A percentile compares a stretch with the other conserved stretches of the same genome.
Evolutionary conservation across 495 filamentous ascomycete species (phyloP).

Genomic region (Penicillium longicatenatum): DNA sequence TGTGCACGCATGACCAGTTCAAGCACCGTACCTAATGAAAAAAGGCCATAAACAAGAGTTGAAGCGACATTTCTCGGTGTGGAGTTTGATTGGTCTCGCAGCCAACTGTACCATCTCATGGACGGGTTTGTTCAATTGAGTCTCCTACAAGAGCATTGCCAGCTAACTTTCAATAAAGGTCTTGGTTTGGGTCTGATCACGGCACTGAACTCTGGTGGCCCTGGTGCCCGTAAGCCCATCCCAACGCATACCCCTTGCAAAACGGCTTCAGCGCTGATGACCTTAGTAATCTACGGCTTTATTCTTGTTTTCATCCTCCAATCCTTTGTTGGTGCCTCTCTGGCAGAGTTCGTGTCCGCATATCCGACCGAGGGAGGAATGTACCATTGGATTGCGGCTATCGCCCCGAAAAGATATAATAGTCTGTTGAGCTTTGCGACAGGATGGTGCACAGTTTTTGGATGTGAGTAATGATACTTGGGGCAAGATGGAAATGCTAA

Average conservation of each 20-base stretch:
- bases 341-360: constrained; percentile 57
- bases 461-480: constrained; percentile 27
- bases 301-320: constrained; percentile 53
- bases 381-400: constrained; percentile 57
- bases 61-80: constrained; percentile 41
- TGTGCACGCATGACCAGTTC: background rate
- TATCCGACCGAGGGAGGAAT: constrained; percentile 55
- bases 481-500: constrained; percentile 1
- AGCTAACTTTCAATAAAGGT: constrained; percentile 16
- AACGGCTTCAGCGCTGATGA: background rate
- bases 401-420: constrained; percentile 47
- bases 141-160: no score
- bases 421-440: constrained; percentile 42
- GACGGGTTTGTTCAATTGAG: constrained; percentile 28
- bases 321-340: constrained; percentile 48
- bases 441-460: constrained; percentile 44
- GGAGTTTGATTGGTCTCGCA: constrained; percentile 43
- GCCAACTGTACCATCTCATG: constrained; percentile 46
- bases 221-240: constrained; percentile 36
- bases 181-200: constrained; percentile 44
- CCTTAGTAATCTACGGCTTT: constrained; percentile 43
- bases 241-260: background rate
- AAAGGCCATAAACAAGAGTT: constrained; percentile 46
- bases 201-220: constrained; percentile 42
- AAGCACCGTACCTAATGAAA: background rate